Percentiles rank a stretch among this genome's conserved stretches.
Evolutionary conservation across 345 rosid genomes (phyloP).

Genomic region (Nephelium lappaceum): DNA sequence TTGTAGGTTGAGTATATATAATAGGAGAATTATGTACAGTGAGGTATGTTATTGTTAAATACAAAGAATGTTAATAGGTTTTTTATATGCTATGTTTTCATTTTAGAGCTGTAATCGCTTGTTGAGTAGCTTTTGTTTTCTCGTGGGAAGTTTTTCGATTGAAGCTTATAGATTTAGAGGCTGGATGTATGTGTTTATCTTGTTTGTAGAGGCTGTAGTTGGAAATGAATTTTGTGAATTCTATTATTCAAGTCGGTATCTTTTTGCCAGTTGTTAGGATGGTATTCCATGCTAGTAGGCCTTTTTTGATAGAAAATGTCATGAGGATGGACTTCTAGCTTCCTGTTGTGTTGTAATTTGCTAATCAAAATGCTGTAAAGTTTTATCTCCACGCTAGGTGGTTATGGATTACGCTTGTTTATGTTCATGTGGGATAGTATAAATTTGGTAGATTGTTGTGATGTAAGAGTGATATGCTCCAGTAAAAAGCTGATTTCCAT

Average conservation of each 20-base stretch:
- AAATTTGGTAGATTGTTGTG: not conserved
- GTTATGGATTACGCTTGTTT: not conserved
- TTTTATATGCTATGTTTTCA: not conserved
- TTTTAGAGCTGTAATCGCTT: not conserved
- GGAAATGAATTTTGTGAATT: not conserved
- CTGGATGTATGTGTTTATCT: not conserved
- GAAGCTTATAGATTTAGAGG: not conserved
- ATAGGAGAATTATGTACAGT: not conserved
- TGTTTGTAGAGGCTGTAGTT: not conserved
- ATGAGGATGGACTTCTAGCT: not conserved
- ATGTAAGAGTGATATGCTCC: not conserved
- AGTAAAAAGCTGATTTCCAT: not conserved
- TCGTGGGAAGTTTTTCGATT: not conserved
- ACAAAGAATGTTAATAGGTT: constrained; percentile 1
- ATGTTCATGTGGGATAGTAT: not conserved
- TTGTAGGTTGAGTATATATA: not conserved
- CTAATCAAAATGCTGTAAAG: not conserved
- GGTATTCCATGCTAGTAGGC: not conserved
- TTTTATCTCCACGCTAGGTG: not conserved
- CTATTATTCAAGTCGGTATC: not conserved
- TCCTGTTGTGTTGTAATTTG: not conserved
- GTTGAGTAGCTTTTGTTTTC: not conserved
- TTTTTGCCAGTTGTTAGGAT: not conserved
- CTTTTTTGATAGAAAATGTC: not conserved
- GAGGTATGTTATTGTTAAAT: too few relatives aligned